phyloP scores from a whole-genome alignment of 2,329 filamentous ascomycete species.

The Fusarium brevicatenulatum region DNA sequence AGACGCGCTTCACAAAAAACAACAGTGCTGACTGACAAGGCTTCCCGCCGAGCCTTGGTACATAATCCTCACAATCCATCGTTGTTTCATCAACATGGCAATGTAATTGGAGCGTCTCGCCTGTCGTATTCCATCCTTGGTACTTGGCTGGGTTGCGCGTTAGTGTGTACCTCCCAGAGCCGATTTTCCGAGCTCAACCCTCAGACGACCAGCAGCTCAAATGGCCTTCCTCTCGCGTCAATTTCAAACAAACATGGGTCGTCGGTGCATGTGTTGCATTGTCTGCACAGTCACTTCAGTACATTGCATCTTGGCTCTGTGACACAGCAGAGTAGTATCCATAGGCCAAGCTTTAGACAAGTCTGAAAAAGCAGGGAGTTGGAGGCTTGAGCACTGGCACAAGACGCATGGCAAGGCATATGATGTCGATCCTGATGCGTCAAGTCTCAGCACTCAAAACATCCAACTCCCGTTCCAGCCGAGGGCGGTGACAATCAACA shows the following conservation, averaged over 20 bases:
- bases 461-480: conserved; percentile 13
- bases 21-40: not conserved
- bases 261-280: not conserved
- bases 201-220: conserved; percentile 5
- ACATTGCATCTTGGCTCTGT: conserved; percentile 12
- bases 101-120: conserved; percentile 11
- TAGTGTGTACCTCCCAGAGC: conserved; percentile 23
- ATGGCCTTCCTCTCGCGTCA: conserved; percentile 11
- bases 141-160: conserved; percentile 13
- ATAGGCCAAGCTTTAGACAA: conserved; percentile 31
- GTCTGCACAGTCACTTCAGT: not conserved
- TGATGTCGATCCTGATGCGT: conserved; percentile 30
- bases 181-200: conserved; percentile 31
- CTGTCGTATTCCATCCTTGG: conserved; percentile 13
- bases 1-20: not conserved
- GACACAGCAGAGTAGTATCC: conserved; percentile 17
- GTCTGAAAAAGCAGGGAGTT: conserved; percentile 30
- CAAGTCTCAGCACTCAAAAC: conserved; percentile 8
- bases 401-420: not conserved
- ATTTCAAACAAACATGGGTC: conserved; percentile 23
- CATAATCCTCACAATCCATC: not conserved
- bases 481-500: conserved; percentile 23
- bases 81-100: not conserved
- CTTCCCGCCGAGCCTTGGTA: conserved; percentile 3
- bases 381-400: conserved; percentile 6